Evolutionary conservation across 1,284 basidiomycete species (phyloP), one percentile per base, ranked within the genome.

Genomic region (Ganoderma lucidum): DNA sequence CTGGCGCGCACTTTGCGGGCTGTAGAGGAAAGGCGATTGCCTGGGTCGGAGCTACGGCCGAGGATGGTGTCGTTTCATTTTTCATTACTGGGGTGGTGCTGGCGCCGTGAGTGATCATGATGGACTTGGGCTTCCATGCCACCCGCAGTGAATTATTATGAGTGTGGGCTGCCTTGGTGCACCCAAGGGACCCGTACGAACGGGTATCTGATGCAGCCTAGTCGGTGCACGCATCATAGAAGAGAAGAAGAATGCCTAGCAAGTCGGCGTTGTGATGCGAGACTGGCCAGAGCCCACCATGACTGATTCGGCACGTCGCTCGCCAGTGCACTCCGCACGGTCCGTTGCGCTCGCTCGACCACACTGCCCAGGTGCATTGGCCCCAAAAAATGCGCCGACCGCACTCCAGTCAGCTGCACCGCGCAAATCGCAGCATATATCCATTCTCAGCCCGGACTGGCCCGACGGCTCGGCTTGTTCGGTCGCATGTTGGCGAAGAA

Each of bases 61-160:
- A 32, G 6, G n/a, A 15, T 23, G 30, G 53, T 6, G 6, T 55
- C 53, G 19, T 59, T 39, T 59, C 56, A 59, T 59, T 37, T 19
- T 41, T 41, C 39, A 41, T 41, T 41, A 35, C 17, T 6, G 17
- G 19, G 19, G n/a, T 48, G 37, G 35, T 59, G 56, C 30, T 37
- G 55, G 17, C 6, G 2, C 30, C 55, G 37, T n/a, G 19, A n/a
- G 56, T 39, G 35, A 35, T 59, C 35, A 35, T 39, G 35, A 35
- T 59, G 56, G 56, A 39, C 48, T 23, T 3, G 32, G 60, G 39
- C 69, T 65, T 70, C 65, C 63, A 60, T 58, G 69, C 66, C 51
- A 39, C 41, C 10, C 60, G 35, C 56, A 39, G 6, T 59, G 56
- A 19, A 14, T 39, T 37, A 23, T 23, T 35, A 17, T 12, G 53